Evolutionary conservation across 164 flowering plant species (phyloP).

Genomic region (Nymphaea thermarum): DNA sequence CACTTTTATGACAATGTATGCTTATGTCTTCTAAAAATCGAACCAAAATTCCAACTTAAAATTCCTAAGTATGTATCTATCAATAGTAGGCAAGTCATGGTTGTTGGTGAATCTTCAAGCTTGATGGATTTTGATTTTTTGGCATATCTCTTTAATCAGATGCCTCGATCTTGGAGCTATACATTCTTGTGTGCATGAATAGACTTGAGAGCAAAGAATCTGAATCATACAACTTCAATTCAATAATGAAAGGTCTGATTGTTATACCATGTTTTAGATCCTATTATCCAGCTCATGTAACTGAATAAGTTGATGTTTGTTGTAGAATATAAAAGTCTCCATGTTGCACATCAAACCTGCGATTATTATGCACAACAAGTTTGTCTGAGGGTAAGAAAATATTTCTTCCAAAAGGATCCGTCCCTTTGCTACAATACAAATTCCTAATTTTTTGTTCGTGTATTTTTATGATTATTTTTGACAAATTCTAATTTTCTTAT

Average conservation of each 20-base stretch:
- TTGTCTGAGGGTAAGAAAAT: slow-evolving; percentile 52
- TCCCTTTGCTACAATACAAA: neutral
- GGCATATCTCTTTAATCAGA: slow-evolving; percentile 29
- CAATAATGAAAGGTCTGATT: slow-evolving; percentile 75
- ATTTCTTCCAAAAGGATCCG: neutral
- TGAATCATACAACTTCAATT: slow-evolving; percentile 69
- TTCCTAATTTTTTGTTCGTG: no score
- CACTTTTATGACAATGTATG: no score
- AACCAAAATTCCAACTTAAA: no score
- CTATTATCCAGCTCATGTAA: neutral
- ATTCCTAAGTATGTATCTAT: no score
- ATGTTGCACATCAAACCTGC: slow-evolving; percentile 52
- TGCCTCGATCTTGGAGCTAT: slow-evolving; percentile 80
- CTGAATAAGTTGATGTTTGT: neutral
- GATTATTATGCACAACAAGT: slow-evolving; percentile 59
- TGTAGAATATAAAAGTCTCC: slow-evolving; percentile 76
- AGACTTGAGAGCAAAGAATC: slow-evolving; percentile 78
- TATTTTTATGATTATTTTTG: no score
- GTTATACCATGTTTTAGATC: neutral
- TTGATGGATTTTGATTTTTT: neutral
- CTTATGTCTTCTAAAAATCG: no score
- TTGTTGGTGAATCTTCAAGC: neutral
- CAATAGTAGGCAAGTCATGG: neutral
- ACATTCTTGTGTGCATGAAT: slow-evolving; percentile 84
- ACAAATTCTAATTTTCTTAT: no score